These are phyloP conservation scores for Aureobasidium sp. DNA, from an alignment of 2,329 filamentous ascomycete genomes.

Conservation along the genomic window DNA sequence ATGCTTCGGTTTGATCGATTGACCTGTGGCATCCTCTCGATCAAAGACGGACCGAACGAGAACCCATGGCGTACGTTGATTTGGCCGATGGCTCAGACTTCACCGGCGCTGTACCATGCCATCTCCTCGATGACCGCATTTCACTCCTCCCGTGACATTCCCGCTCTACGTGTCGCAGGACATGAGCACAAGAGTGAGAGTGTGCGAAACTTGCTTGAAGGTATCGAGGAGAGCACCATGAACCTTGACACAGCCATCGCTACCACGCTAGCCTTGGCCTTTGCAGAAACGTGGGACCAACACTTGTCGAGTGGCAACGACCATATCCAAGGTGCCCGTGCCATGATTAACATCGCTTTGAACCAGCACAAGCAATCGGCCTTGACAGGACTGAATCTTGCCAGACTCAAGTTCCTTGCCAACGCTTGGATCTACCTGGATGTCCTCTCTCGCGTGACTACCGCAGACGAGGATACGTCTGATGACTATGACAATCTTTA, in stretches of 20 bases:
- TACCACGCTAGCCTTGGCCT: constrained; percentile 62
- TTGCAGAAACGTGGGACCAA: constrained; percentile 65
- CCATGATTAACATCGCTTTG: constrained; percentile 55
- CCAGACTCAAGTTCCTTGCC: constrained; percentile 58
- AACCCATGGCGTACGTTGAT: constrained; percentile 66
- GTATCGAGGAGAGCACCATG: constrained; percentile 53
- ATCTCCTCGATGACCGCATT: constrained; percentile 64
- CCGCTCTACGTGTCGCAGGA: constrained; percentile 53
- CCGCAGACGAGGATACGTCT: constrained; percentile 51
- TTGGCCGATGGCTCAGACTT: constrained; percentile 60
- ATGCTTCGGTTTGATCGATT: constrained; percentile 56
- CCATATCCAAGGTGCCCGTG: constrained; percentile 61
- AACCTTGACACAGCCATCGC: constrained; percentile 58
- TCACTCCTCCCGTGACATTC: constrained; percentile 54
- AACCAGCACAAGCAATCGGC: constrained; percentile 38
- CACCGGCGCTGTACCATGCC: constrained; percentile 60
- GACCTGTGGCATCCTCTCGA: constrained; percentile 63
- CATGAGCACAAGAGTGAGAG: constrained; percentile 64
- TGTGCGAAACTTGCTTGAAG: constrained; percentile 51
- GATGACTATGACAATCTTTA: constrained; percentile 46
- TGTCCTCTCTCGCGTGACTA: constrained; percentile 62
- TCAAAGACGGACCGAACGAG: constrained; percentile 62
- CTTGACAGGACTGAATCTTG: constrained; percentile 41
- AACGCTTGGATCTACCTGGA: constrained; percentile 70
- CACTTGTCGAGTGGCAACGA: constrained; percentile 63